Evolutionary conservation across 768 basidiomycete species (phyloP), one percentile per base, ranked within the genome.

Genomic region (Boletus eberwhitei): DNA sequence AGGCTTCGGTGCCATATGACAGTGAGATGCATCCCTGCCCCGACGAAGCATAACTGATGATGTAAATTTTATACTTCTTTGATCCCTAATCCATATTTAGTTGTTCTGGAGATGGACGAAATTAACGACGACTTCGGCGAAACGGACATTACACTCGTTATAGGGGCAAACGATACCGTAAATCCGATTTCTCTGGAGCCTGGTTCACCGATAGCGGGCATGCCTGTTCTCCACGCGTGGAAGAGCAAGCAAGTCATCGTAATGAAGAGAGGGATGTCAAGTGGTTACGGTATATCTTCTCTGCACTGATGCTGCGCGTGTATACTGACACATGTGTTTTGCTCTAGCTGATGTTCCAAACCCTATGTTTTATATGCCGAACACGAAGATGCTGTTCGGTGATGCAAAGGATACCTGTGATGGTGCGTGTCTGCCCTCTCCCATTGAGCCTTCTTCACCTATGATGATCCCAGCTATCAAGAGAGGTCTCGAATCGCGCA

Each of bases 171-270:
- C 63, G 92, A 94, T 65, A 94, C 92, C 2, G 92, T 94, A 48
- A 94, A 94, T 65, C 91, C 92, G 14, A 92, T 93, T 59, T 88
- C 90, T 11, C 76, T 94, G 13, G 91, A 94, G 68, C 80, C 88
- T 16, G 90, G 90, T 39, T 92, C 90, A 52, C 77, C 90, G 2
- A 94, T 94, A 58, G 91, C 91, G 26, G 92, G 92, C 29, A 94
- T 94, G 92, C 90, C 92, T 16, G 92, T 94, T 19, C 76, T 94
- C 50, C 88, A 93, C 58, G 92, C 88, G 8, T 94, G 92, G 92
- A 91, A 93, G 82, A 89, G 88, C 71, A 93, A 93, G 68, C 87
- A 91, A 62, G 90, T 93, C 40, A 79, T 94, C 49, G 91, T 94
- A 37, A 94, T 94, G 92, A 94, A 94, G 73, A 81, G 92, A 58